Conservation (phyloP, 2,329 filamentous ascomycete genomes). For the Colletotrichum karsti region DNA sequence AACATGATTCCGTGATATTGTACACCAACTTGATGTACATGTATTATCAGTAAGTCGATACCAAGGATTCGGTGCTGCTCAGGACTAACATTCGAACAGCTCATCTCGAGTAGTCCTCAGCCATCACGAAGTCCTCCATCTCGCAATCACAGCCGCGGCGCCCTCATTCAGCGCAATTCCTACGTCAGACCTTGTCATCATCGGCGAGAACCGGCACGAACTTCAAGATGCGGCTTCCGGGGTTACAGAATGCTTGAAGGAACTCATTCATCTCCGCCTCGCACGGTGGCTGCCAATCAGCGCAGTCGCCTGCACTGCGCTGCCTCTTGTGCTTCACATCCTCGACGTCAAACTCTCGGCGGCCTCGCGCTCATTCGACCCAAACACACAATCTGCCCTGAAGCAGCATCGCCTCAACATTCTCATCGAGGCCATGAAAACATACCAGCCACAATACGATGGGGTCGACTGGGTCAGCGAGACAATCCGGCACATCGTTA, state of each 20-base stretch:
- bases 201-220: conserved; percentile 50
- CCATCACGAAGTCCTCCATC: conserved; percentile 55
- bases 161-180: conserved; percentile 40
- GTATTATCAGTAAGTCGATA: conserved; percentile 58
- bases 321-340: conserved; percentile 43
- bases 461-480: conserved; percentile 54
- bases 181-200: conserved; percentile 41
- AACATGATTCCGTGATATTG: conserved; percentile 51
- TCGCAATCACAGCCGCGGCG: conserved; percentile 49
- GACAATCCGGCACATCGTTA: conserved; percentile 52
- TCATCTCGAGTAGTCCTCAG: conserved; percentile 52
- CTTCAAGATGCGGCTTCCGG: conserved; percentile 53
- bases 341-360: conserved; percentile 44
- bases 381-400: conserved; percentile 43
- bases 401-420: conserved; percentile 54
- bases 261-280: conserved; percentile 53
- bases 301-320: conserved; percentile 45
- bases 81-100: conserved; percentile 37
- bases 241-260: conserved; percentile 54
- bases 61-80: accelerated
- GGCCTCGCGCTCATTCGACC: conserved; percentile 31
- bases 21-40: conserved; percentile 60
- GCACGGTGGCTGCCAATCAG: conserved; percentile 57
- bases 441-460: conserved; percentile 54
- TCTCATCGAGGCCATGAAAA: conserved; percentile 54